Conservation (phyloP, 2,329 filamentous ascomycete genomes). For the Apiospora marii region DNA sequence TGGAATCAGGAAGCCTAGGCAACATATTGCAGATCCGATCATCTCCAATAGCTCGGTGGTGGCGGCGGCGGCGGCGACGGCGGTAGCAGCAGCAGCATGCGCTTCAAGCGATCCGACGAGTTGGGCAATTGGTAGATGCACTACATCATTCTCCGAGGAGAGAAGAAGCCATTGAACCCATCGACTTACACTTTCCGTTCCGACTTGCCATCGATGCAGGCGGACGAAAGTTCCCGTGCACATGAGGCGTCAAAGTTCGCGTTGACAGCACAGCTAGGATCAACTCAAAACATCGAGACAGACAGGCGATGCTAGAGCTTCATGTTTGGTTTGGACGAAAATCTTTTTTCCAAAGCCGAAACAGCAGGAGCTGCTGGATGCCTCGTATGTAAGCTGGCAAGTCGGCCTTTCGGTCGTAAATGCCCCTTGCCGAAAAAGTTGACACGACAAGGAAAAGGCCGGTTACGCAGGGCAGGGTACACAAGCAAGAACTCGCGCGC, state of each 20-base stretch:
- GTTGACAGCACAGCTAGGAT: slow-evolving; percentile 1
- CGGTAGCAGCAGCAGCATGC: slow-evolving; percentile 3
- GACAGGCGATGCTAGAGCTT: not conserved
- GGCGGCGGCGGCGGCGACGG: not conserved
- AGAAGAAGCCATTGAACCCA: not conserved
- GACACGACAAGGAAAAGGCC: not conserved
- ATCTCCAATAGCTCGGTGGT: not conserved
- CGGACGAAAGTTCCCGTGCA: not conserved
- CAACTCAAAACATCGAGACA: not conserved
- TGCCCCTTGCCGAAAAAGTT: slow-evolving; percentile 11
- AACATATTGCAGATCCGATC: slow-evolving; percentile 5
- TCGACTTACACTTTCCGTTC: not conserved
- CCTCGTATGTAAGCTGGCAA: not conserved
- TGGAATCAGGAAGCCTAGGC: no score
- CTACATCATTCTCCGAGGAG: not conserved
- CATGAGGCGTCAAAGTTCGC: not conserved
- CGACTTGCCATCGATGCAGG: not conserved
- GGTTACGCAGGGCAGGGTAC: not conserved
- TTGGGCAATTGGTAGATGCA: not conserved
- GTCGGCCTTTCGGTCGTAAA: not conserved
- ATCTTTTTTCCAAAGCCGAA: not conserved
- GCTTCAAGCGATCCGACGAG: not conserved
- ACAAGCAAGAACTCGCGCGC: slow-evolving; percentile 6
- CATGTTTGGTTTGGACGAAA: not conserved
- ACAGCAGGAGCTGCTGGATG: not conserved